Base-by-base conservation (phyloP, 2,329 filamentous ascomycete genomes). In the Periconia macrospinosa region DNA sequence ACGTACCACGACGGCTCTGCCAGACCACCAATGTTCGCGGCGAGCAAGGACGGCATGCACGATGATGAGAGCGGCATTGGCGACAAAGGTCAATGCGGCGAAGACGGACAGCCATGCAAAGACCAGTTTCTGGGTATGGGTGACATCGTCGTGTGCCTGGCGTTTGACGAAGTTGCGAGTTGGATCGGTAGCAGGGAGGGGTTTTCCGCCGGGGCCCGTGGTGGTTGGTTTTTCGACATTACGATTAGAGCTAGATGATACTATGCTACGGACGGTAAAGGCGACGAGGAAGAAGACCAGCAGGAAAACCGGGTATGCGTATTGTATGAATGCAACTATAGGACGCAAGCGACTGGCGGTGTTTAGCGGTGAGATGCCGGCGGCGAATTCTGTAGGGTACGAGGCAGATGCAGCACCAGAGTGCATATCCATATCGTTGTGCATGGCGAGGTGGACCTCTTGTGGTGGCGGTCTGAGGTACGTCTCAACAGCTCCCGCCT, bases 161-260 rank as follows among this genome's bases (percentile, higher is more conserved):
- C 79, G 78, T 59, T 78, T 77, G 70, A 79, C 67, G 53, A 69
- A 63, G 66, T 73, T 67, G 65, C 62, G 71, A 47, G 70, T 75
- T 59, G 73, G 75, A 64, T 76, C 78, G 67, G 74, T 85, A 69
- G 86, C 89, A 55, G 91, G 92, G 50, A 97, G 79, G 33, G 91
- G 91, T 72, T 95, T 92, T 61, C 92, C 93, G 52, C 91, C 92
- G 1, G 92, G 92, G n/a, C 92, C 92, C 49, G 82, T 86, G 60
- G 83, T 82, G 55, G 76, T 71, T 41, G 75, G 69, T 63, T 78
- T 71, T 44, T 76, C 72, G 57, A 74, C 73, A 57, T 78, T 76
- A 61, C 76, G 77, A 67, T 72, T 74, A 54, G 63, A 62, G 59
- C 72, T 80, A 61, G 75, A 74, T 40, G 82, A 79, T 55, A 81